Evolutionary conservation across 1,139 yeast genomes (phyloP).

Genomic region (Scheffersomyces quercinus): DNA sequence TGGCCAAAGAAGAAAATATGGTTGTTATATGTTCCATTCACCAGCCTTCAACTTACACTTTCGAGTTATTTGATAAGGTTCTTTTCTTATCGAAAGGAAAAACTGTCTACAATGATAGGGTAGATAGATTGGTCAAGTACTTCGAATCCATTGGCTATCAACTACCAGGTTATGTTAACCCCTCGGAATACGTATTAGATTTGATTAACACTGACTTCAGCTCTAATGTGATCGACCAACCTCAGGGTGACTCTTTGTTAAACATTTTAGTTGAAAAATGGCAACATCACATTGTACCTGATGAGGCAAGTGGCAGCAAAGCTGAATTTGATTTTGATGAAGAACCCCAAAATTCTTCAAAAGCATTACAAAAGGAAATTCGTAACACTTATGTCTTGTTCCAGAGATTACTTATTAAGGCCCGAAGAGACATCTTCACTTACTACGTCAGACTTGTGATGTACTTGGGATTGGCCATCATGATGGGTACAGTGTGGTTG

Average conservation of each 20-base stretch:
- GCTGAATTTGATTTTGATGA: neutral
- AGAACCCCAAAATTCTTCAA: neutral
- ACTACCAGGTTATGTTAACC: constrained; percentile 20
- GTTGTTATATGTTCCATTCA: constrained; percentile 37
- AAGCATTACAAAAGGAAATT: constrained; percentile 1
- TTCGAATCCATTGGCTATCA: constrained; percentile 17
- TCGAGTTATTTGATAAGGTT: constrained; percentile 31
- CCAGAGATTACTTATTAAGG: constrained; percentile 27
- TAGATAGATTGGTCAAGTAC: constrained; percentile 17
- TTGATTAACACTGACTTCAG: constrained; percentile 32
- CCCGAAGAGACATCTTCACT: constrained; percentile 35
- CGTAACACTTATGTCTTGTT: constrained; percentile 15
- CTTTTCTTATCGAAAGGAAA: constrained; percentile 28
- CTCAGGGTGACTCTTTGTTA: neutral
- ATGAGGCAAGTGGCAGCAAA: neutral
- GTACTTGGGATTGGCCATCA: constrained; percentile 39
- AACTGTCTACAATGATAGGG: constrained; percentile 17
- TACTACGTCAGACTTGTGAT: constrained; percentile 37
- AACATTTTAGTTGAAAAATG: constrained; percentile 5
- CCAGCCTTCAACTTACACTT: constrained; percentile 36
- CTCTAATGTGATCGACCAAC: neutral
- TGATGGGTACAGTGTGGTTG: constrained; percentile 47
- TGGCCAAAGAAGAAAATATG: constrained; percentile 26
- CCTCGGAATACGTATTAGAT: constrained; percentile 37
- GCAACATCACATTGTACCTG: constrained; percentile 1